phyloP scores from a whole-genome alignment of 2,329 filamentous ascomycete species.

The Dactylellina haptotyla region DNA sequence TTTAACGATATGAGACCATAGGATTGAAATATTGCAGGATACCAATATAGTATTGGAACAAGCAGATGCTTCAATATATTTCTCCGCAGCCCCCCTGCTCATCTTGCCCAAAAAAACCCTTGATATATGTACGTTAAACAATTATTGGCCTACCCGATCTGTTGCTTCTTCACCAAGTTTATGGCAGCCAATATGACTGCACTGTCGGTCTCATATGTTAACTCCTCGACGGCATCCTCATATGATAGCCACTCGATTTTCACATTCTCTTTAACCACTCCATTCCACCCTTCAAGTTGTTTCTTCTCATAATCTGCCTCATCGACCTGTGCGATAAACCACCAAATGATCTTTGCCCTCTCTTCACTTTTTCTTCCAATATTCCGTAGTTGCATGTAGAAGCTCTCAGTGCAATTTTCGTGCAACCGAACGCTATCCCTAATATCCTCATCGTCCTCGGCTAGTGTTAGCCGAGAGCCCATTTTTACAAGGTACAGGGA shows the following conservation, averaged over 20 bases:
- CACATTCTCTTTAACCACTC: constrained; percentile 2
- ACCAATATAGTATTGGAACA: too few relatives aligned
- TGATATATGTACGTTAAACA: not conserved
- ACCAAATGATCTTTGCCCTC: constrained; percentile 37
- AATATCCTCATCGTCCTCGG: constrained; percentile 23
- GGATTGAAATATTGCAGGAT: too few relatives aligned
- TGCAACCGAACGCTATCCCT: constrained; percentile 10
- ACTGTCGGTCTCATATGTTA: constrained; percentile 27
- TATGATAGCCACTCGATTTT: constrained; percentile 21
- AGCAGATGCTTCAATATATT: too few relatives aligned
- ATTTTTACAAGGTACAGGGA: constrained; percentile 17
- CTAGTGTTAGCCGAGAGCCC: constrained; percentile 3
- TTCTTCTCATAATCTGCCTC: constrained; percentile 34
- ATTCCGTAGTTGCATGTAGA: constrained; percentile 34
- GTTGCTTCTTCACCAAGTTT: constrained; percentile 5
- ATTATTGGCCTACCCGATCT: not conserved
- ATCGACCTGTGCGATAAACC: constrained; percentile 30
- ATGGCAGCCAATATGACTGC: constrained; percentile 20
- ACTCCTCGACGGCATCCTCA: constrained; percentile 16
- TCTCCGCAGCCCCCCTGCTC: not conserved
- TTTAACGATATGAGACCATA: too few relatives aligned
- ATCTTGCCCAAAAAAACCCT: too few relatives aligned
- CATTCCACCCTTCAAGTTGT: constrained; percentile 18
- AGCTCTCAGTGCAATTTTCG: constrained; percentile 33
- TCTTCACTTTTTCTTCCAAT: constrained; percentile 11